A percentile compares a stretch with the other conserved stretches of the same genome.
phyloP scores from a whole-genome alignment of 805 yeast species.

The Candida stauntonica region DNA sequence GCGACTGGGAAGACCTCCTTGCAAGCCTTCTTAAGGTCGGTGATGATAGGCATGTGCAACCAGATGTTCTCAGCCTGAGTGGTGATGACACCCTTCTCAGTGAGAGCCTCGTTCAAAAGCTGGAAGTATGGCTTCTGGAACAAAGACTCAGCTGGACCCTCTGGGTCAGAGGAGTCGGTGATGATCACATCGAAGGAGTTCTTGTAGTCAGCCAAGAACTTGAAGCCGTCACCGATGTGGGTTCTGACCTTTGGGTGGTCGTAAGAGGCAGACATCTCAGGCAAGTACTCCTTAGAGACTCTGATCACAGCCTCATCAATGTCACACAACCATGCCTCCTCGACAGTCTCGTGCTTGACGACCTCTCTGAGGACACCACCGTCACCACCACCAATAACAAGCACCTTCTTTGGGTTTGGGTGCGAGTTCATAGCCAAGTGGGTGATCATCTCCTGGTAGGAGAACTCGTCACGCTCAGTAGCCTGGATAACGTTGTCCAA shows the following conservation, averaged over 20 bases:
- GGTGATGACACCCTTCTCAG: slow-evolving; percentile 85
- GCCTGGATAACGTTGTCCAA: slow-evolving; percentile 94
- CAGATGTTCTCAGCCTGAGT: slow-evolving; percentile 96
- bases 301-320: slow-evolving; percentile 91
- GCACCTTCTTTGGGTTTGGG: slow-evolving; percentile 88
- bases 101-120: slow-evolving; percentile 79
- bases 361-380: slow-evolving; percentile 97
- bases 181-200: slow-evolving; percentile 91
- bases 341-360: slow-evolving; percentile 82
- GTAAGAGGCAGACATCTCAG: slow-evolving; percentile 81
- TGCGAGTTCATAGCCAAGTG: slow-evolving; percentile 91
- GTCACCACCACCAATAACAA: slow-evolving; percentile 98
- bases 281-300: slow-evolving; percentile 81
- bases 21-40: slow-evolving; percentile 79
- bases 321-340: slow-evolving; percentile 88
- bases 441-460: slow-evolving; percentile 97
- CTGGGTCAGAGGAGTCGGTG: slow-evolving; percentile 97
- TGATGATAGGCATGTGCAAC: slow-evolving; percentile 82
- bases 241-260: slow-evolving; percentile 85
- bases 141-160: slow-evolving; percentile 93
- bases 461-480: slow-evolving; percentile 95
- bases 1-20: slow-evolving; percentile 83
- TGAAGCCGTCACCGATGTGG: slow-evolving; percentile 96
- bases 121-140: slow-evolving; percentile 92
- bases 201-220: slow-evolving; percentile 79